phyloP scores from a whole-genome alignment of 1,284 basidiomycete species.

The Boletus hoseneyae region DNA sequence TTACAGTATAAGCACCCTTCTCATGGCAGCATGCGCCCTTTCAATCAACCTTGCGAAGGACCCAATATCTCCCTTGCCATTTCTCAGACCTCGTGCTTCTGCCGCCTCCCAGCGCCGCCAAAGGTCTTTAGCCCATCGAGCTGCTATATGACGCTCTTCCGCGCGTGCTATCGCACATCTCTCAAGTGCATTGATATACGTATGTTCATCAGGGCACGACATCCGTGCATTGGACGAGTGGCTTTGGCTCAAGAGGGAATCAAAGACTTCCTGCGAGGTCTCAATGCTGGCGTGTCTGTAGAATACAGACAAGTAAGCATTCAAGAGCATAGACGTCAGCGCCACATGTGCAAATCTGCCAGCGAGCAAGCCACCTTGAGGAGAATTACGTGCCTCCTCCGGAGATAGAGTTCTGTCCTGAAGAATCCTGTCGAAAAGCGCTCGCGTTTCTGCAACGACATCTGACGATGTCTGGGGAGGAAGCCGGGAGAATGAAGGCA shows the following conservation, averaged over 20 bases:
- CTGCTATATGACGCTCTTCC: slow-evolving; percentile 47
- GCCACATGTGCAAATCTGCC: slow-evolving; percentile 58
- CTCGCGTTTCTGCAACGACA: slow-evolving; percentile 67
- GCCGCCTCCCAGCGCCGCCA: slow-evolving; percentile 56
- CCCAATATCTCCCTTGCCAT: slow-evolving; percentile 23
- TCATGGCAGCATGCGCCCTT: slow-evolving; percentile 59
- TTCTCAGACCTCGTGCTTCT: slow-evolving; percentile 36
- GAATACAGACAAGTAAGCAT: slow-evolving; percentile 81
- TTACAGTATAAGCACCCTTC: slow-evolving; percentile 59
- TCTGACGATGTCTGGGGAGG: slow-evolving; percentile 77
- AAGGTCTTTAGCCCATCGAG: slow-evolving; percentile 50
- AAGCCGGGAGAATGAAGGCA: slow-evolving; percentile 49
- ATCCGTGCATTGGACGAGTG: slow-evolving; percentile 17
- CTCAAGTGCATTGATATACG: slow-evolving; percentile 67
- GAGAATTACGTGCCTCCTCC: background rate
- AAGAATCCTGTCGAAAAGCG: slow-evolving; percentile 69
- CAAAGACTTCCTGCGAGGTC: slow-evolving; percentile 45
- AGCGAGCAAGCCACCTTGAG: slow-evolving; percentile 3
- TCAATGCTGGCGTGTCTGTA: slow-evolving; percentile 60
- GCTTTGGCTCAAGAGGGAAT: slow-evolving; percentile 39
- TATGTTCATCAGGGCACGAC: slow-evolving; percentile 47
- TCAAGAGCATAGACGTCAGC: slow-evolving; percentile 64
- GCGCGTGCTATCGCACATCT: slow-evolving; percentile 49
- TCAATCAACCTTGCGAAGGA: slow-evolving; percentile 48
- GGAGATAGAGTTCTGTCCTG: slow-evolving; percentile 39